phyloP scores from a whole-genome alignment of 1,284 basidiomycete genomes.

The Ganoderma lucidum region DNA sequence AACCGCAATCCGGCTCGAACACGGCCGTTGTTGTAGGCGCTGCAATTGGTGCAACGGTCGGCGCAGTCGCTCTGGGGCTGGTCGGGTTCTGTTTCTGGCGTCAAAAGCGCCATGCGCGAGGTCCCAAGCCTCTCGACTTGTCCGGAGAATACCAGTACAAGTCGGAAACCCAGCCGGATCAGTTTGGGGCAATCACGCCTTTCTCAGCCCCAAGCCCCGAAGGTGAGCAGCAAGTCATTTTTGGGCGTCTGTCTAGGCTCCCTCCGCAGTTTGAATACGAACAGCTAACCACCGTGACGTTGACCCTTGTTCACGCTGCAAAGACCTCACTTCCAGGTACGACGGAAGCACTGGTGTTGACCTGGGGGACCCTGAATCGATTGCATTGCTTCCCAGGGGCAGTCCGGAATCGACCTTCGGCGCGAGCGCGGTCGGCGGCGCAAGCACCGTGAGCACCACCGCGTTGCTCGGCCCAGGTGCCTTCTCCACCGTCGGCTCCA shows the following conservation, averaged over 20 bases:
- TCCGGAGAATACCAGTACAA: conserved; percentile 22
- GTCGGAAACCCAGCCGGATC: conserved; percentile 6
- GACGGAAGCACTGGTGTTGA: neutral
- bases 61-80: conserved; percentile 6
- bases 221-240: conserved; percentile 9
- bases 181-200: conserved; percentile 26
- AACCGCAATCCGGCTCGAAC: conserved; percentile 1
- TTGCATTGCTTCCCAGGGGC: conserved; percentile 19
- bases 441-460: neutral
- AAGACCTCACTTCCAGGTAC: conserved; percentile 15
- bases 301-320: neutral
- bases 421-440: neutral
- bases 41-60: conserved; percentile 23
- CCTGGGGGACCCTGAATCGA: conserved; percentile 9
- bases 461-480: neutral
- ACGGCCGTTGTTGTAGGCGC: conserved; percentile 25
- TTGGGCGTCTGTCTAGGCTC: neutral
- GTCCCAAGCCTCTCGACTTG: conserved; percentile 28
- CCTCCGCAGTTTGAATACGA: too few relatives aligned
- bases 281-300: neutral
- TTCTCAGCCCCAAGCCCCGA: conserved; percentile 19
- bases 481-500: neutral
- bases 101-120: conserved; percentile 7
- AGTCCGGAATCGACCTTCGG: conserved; percentile 1
- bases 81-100: conserved; percentile 22